Percentiles rank a stretch among this genome's conserved stretches.
Conservation (phyloP, 495 filamentous ascomycete genomes). For the Penicillium cinerascens region DNA sequence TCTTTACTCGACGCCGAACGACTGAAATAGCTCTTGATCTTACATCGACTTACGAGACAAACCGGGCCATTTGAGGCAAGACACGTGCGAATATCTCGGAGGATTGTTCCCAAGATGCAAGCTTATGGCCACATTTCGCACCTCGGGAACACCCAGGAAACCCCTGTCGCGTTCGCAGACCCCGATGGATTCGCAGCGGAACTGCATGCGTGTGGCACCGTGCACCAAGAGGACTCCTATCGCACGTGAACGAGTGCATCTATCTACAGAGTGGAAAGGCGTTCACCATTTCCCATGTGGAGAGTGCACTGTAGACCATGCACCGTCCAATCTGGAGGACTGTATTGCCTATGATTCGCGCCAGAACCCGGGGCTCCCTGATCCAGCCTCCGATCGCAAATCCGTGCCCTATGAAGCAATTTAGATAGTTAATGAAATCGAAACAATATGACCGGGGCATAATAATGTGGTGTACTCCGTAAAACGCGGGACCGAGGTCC, state of each 20-base stretch:
- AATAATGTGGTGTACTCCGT: neutral
- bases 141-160: neutral
- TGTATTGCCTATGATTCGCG: neutral
- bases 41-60: neutral
- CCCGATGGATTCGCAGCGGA: constrained; percentile 1
- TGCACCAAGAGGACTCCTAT: neutral
- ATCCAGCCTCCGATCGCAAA: neutral
- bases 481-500: constrained; percentile 9
- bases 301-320: too few relatives aligned
- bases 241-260: constrained; percentile 6
- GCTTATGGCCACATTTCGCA: neutral
- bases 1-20: constrained; percentile 32
- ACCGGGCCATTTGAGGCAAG: neutral
- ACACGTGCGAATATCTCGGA: neutral
- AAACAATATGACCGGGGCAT: neutral
- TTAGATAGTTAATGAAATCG: neutral
- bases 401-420: neutral
- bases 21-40: constrained; percentile 25
- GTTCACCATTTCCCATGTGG: neutral
- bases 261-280: neutral
- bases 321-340: constrained; percentile 2
- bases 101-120: neutral
- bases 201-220: neutral
- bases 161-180: constrained; percentile 11
- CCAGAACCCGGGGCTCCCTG: neutral